Evolutionary conservation across 2,329 filamentous ascomycete genomes (phyloP).

Genomic region (Diaporthe australafricana): DNA sequence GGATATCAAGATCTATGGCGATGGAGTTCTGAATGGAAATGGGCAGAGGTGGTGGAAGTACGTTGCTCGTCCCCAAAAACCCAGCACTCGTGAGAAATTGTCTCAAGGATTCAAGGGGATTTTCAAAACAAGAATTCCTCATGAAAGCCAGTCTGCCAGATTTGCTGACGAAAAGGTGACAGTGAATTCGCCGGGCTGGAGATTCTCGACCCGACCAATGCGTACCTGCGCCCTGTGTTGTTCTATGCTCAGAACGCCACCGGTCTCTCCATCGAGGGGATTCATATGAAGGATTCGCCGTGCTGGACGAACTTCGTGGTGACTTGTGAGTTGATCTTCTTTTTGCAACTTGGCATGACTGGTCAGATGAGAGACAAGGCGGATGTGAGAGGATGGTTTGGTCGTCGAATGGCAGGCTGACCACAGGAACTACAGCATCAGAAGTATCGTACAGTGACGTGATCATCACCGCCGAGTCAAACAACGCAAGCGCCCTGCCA

Average conservation of each 20-base stretch:
- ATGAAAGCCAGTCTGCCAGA: background rate
- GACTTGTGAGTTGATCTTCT: constrained; percentile 52
- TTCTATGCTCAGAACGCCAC: constrained; percentile 73
- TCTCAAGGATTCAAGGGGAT: background rate
- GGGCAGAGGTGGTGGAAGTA: constrained; percentile 57
- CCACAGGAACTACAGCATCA: background rate
- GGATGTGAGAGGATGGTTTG: background rate
- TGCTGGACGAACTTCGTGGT: constrained; percentile 75
- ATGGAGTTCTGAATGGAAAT: constrained; percentile 67
- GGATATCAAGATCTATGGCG: constrained; percentile 70
- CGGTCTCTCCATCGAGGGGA: constrained; percentile 66
- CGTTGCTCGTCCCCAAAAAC: background rate
- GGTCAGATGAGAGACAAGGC: background rate
- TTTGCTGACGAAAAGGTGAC: background rate
- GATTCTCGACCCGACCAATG: constrained; percentile 64
- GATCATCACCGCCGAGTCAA: constrained; percentile 64
- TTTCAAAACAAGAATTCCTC: no score
- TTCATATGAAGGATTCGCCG: constrained; percentile 70
- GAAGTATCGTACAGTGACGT: constrained; percentile 54
- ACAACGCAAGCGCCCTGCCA: constrained; percentile 56
- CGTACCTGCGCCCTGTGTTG: constrained; percentile 68
- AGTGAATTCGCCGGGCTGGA: constrained; percentile 33
- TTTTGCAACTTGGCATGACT: background rate
- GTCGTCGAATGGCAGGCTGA: background rate
- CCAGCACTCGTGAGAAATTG: background rate